Percentiles rank a stretch among this genome's conserved stretches.
Evolutionary conservation across 169 alveolate genomes (phyloP).

Genomic region (Plasmodium inui): DNA sequence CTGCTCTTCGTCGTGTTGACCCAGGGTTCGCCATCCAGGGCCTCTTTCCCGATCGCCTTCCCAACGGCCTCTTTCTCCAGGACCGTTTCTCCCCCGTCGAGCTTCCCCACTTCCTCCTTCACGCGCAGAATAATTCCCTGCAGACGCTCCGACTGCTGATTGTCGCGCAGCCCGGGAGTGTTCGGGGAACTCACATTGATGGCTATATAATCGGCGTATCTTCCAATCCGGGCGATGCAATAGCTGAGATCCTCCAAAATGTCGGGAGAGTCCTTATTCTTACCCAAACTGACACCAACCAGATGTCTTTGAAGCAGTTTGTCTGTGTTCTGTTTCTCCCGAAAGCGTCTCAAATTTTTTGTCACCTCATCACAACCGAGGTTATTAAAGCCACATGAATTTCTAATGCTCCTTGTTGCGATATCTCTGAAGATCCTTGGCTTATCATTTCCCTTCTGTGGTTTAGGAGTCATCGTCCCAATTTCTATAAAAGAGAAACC

Average conservation of each 20-base stretch:
- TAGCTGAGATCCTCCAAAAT: conserved; percentile 81
- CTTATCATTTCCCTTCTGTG: conserved; percentile 88
- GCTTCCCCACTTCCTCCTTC: conserved; percentile 68
- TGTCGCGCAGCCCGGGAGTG: conserved; percentile 88
- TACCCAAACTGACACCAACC: conserved; percentile 89
- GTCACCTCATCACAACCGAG: conserved; percentile 85
- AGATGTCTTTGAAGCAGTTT: conserved; percentile 82
- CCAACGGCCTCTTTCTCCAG: background rate
- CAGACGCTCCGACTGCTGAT: conserved; percentile 80
- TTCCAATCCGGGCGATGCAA: conserved; percentile 81
- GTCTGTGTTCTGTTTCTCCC: conserved; percentile 81
- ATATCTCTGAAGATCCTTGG: conserved; percentile 88
- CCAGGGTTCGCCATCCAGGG: conserved; percentile 46
- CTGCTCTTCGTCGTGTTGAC: conserved; percentile 76
- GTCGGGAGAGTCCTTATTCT: conserved; percentile 82
- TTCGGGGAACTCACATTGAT: conserved; percentile 90
- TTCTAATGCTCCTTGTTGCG: conserved; percentile 83
- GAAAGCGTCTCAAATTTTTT: conserved; percentile 77
- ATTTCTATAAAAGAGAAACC: conserved; percentile 91
- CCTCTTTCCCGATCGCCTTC: background rate
- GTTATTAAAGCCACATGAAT: conserved; percentile 89
- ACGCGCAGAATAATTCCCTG: conserved; percentile 78
- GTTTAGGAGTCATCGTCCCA: conserved; percentile 88
- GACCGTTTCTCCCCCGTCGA: background rate
- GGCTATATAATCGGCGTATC: conserved; percentile 88